These are phyloP conservation scores for Naganishia vishniacii DNA, from an alignment of 768 basidiomycete species.

Conservation along the genomic window DNA sequence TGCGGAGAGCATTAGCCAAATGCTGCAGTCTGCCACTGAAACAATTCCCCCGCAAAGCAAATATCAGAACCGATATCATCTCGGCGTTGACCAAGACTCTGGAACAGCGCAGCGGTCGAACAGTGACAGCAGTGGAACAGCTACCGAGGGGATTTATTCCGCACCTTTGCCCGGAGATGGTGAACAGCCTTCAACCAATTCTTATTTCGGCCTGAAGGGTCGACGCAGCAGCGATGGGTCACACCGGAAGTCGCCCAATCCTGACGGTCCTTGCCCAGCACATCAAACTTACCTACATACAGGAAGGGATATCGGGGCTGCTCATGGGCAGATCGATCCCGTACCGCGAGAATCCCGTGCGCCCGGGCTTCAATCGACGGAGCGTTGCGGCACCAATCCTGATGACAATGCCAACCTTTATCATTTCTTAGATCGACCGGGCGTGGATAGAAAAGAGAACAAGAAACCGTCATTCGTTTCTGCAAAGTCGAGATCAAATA, in stretches of 20 bases:
- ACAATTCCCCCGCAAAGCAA: too few relatives aligned
- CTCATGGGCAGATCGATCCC: constrained; percentile 24
- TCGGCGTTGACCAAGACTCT: neutral
- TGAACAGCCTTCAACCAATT: neutral
- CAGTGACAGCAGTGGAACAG: constrained; percentile 4
- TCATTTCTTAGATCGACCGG: constrained; percentile 20
- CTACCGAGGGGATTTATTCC: constrained; percentile 11
- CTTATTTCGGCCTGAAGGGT: constrained; percentile 1
- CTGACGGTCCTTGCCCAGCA: neutral
- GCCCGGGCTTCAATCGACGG: constrained; percentile 19
- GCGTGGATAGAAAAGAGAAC: constrained; percentile 4
- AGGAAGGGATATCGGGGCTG: constrained; percentile 3
- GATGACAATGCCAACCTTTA: constrained; percentile 2
- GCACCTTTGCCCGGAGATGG: constrained; percentile 17
- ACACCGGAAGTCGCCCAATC: neutral
- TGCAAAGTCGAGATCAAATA: neutral
- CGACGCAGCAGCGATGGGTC: constrained; percentile 8
- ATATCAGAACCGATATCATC: too few relatives aligned
- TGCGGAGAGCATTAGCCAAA: constrained; percentile 19
- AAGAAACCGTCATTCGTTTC: neutral
- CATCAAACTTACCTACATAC: neutral
- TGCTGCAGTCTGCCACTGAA: constrained; percentile 9
- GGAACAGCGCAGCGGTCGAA: neutral
- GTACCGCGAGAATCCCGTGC: constrained; percentile 16
- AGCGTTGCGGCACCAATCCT: neutral